phyloP scores from a whole-genome alignment of 768 basidiomycete species.

The Macrolepiota albuminosa region DNA sequence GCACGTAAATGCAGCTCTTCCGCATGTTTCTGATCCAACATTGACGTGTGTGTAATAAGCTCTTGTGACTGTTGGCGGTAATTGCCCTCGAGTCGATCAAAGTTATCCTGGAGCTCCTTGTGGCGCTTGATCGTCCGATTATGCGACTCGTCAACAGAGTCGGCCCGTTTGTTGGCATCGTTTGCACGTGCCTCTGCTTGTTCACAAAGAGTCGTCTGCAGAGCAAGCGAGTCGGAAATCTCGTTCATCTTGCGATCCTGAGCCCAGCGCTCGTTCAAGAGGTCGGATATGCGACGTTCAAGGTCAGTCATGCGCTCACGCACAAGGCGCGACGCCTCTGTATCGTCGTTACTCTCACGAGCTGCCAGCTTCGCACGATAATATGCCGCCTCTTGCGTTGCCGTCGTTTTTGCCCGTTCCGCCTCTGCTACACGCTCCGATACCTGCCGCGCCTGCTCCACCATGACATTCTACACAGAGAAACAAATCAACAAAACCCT shows the following conservation, averaged over 20 bases:
- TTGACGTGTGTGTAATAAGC: conserved; percentile 66
- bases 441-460: conserved; percentile 69
- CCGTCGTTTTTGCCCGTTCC: conserved; percentile 69
- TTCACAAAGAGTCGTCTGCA: conserved; percentile 73
- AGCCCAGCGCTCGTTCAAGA: conserved; percentile 56
- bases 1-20: conserved; percentile 61
- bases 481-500: background rate
- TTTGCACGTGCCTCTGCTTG: conserved; percentile 75
- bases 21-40: conserved; percentile 73
- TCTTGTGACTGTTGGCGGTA: conserved; percentile 76
- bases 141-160: conserved; percentile 66
- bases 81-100: conserved; percentile 53
- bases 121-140: conserved; percentile 60
- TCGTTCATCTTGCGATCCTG: conserved; percentile 72
- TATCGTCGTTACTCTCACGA: conserved; percentile 62
- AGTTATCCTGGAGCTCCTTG: conserved; percentile 62
- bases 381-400: conserved; percentile 91
- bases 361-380: conserved; percentile 94
- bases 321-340: conserved; percentile 68
- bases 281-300: conserved; percentile 61
- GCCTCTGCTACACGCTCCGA: conserved; percentile 79
- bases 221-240: conserved; percentile 64
- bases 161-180: conserved; percentile 74
- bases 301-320: conserved; percentile 72
- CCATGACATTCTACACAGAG: conserved; percentile 53